phyloP scores from a whole-genome alignment of 2,329 filamentous ascomycete species.

The Cladosporium sp. region DNA sequence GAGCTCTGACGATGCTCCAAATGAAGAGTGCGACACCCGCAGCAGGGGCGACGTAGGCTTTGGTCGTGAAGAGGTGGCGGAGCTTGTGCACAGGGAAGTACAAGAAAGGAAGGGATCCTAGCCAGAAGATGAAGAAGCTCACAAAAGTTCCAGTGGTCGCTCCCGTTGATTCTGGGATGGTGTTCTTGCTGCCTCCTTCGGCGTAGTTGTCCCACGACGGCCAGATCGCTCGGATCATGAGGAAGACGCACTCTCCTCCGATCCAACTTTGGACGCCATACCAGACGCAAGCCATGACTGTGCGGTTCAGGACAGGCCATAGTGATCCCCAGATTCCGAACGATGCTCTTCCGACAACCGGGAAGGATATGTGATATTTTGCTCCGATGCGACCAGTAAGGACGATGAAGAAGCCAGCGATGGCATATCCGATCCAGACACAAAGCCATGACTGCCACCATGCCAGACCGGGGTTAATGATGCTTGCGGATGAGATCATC shows the following conservation, averaged over 20 bases:
- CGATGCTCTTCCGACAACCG: conserved; percentile 55
- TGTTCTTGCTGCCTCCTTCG: conserved; percentile 58
- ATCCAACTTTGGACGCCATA: conserved; percentile 86
- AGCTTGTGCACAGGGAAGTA: conserved; percentile 90
- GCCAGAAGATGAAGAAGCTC: conserved; percentile 87
- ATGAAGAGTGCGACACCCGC: conserved; percentile 86
- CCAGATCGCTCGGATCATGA: conserved; percentile 90
- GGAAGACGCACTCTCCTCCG: conserved; percentile 72
- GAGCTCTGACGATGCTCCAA: conserved; percentile 79
- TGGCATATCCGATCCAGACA: conserved; percentile 66
- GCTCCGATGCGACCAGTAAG: conserved; percentile 50
- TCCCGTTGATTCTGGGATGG: conserved; percentile 63
- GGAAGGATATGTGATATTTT: conserved; percentile 56
- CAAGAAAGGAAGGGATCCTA: conserved; percentile 75
- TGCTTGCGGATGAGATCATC: conserved; percentile 54
- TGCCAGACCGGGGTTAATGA: conserved; percentile 48
- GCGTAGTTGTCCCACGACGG: conserved; percentile 49
- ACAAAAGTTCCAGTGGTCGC: conserved; percentile 74
- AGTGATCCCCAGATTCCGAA: conserved; percentile 80
- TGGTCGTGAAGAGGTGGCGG: conserved; percentile 89
- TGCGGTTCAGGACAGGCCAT: conserved; percentile 86
- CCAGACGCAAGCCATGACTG: conserved; percentile 86
- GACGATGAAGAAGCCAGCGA: conserved; percentile 31
- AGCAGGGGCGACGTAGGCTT: conserved; percentile 78
- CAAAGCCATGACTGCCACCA: conserved; percentile 39